phyloP scores from a whole-genome alignment of 2,329 filamentous ascomycete genomes.

The Monosporascus sp. region DNA sequence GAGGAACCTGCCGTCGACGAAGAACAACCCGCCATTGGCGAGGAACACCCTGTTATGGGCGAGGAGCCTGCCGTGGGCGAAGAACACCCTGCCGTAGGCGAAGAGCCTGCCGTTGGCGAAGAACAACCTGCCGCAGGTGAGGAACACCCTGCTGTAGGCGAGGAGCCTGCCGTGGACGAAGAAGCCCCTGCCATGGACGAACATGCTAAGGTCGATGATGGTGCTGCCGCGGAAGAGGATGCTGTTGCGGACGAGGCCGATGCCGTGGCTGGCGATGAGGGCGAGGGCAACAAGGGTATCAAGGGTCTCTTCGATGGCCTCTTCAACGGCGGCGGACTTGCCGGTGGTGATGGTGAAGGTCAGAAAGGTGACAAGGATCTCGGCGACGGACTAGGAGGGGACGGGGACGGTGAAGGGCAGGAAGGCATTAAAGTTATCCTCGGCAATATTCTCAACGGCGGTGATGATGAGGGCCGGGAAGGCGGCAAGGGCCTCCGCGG shows the following conservation, averaged over 20 bases:
- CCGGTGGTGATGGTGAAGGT: not conserved
- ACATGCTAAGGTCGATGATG: not conserved
- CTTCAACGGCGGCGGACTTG: not conserved
- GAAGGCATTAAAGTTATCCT: too few species aligned
- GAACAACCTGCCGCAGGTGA: not conserved
- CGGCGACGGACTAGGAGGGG: too few species aligned
- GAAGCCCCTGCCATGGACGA: not conserved
- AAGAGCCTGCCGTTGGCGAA: constrained; percentile 8
- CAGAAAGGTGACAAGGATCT: not conserved
- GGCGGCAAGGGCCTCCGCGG: too few species aligned
- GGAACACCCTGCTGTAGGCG: constrained; percentile 1
- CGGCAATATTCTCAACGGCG: too few species aligned
- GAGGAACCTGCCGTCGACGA: not conserved
- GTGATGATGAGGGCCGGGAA: too few species aligned
- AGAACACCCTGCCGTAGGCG: not conserved
- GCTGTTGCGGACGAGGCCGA: not conserved
- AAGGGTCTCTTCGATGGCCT: too few species aligned
- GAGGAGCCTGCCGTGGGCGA: constrained; percentile 1
- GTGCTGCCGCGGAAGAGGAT: not conserved
- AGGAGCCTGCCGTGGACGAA: constrained; percentile 5
- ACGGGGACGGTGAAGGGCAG: too few species aligned
- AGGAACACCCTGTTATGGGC: not conserved
- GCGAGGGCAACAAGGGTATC: too few species aligned
- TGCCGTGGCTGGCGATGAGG: not conserved
- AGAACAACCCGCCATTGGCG: constrained; percentile 1